A percentile compares a stretch with the other conserved stretches of the same genome.
Conservation (phyloP, 2,329 filamentous ascomycete species). For the Venturia effusa region DNA sequence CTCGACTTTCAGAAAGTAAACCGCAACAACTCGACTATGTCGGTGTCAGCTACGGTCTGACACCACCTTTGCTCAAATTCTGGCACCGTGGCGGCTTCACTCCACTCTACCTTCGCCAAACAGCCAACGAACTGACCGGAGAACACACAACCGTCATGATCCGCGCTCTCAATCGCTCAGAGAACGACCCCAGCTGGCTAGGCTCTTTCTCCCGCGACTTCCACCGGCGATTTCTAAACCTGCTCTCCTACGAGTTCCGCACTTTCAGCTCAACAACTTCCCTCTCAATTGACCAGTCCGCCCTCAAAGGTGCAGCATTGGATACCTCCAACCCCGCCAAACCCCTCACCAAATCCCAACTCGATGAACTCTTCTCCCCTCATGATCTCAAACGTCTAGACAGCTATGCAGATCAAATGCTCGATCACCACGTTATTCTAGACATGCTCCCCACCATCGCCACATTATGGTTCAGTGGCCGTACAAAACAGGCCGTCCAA, state of each 20-base stretch:
- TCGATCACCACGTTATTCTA: conserved; percentile 95
- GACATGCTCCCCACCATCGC: conserved; percentile 82
- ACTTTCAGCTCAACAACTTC: conserved; percentile 68
- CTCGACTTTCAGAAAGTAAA: conserved; percentile 72
- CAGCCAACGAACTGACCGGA: conserved; percentile 88
- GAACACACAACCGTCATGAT: conserved; percentile 99
- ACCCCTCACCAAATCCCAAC: conserved; percentile 59
- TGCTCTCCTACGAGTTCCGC: conserved; percentile 89
- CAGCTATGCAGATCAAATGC: conserved; percentile 90
- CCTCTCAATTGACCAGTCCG: conserved; percentile 79
- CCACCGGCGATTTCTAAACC: conserved; percentile 80
- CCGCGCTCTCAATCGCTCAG: conserved; percentile 54
- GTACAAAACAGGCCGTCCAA: conserved; percentile 54
- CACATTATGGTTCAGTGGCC: conserved; percentile 72
- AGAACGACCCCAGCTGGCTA: conserved; percentile 70
- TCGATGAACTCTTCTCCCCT: conserved; percentile 71
- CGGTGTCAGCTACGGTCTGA: conserved; percentile 91
- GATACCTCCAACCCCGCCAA: conserved; percentile 36
- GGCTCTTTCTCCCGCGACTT: conserved; percentile 88
- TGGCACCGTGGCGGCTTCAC: conserved; percentile 85
- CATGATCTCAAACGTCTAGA: conserved; percentile 94
- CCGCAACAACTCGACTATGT: conserved; percentile 80
- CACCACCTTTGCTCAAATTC: conserved; percentile 79
- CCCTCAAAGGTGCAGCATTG: conserved; percentile 56
- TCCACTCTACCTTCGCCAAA: conserved; percentile 90